Base-by-base conservation (phyloP, 2,329 filamentous ascomycete species). In the Dactylellina parvicollis region DNA sequence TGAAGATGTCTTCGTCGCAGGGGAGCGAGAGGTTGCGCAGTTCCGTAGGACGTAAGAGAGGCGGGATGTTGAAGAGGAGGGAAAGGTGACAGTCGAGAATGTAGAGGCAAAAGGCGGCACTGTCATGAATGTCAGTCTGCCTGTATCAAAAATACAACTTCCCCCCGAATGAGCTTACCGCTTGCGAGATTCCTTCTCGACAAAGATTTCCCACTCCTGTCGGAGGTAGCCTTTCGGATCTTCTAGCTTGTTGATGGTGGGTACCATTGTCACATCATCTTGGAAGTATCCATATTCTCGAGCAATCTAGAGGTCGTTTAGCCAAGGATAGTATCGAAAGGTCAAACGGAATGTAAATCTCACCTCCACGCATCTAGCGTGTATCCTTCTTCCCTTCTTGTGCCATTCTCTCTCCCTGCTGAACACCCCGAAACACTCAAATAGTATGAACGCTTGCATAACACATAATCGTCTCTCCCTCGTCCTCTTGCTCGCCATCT, bases 161-260 rank as follows among this genome's bases (percentile, higher is more conserved):
- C n/a, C n/a, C n/a, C n/a, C n/a, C n/a, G n/a, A 44, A 18, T 28
- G 7, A 20, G 54, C 42, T 7, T 76, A 77, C 76, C 76, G 75
- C 46, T 78, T 78, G 56, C 75, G 74, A 38, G 75, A 78, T 50
- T 78, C 76, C 47, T 74, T 75, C 38, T 78, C 76, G 54, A 78
- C 70, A 22, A 78, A 78, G 26, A 73, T 73, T 57, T 77, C 76
- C 76, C 76, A 78, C 66, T 78, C 76, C 32, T 77, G 75, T 10
- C 76, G 75, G 3, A 76, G 60, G 55, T 65, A 76, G 24, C 65
- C 69, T 40, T 61, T 72, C 10, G 50, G 70, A 24, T 74, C 70
- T 16, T 74, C 70, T 7, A 52, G 55, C 56, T 74, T 74, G 34
- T 61, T 69, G n/a, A 74, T 59, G 16, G 56, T 74, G 0, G 70